phyloP scores from a whole-genome alignment of 306 rosid genomes.

The Pterocarpus santalinus region DNA sequence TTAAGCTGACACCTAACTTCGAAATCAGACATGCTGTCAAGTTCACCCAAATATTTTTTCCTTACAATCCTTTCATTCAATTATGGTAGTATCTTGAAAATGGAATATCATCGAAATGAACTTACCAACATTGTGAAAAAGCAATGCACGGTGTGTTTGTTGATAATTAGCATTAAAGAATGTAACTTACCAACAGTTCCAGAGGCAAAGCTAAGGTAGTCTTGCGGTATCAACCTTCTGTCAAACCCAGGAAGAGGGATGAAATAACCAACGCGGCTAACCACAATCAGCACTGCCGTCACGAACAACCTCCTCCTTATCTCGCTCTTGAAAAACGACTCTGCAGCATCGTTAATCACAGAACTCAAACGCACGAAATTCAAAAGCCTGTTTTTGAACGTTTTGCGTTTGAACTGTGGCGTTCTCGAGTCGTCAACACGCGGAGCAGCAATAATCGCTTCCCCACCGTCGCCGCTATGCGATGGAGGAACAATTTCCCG shows the following conservation, averaged over 20 bases:
- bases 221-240: constrained; percentile 93
- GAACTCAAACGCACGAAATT: constrained; percentile 81
- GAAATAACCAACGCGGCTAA: constrained; percentile 95
- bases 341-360: constrained; percentile 81
- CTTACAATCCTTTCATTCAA: neutral
- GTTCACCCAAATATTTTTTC: constrained; percentile 2
- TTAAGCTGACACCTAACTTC: constrained; percentile 21
- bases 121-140: neutral
- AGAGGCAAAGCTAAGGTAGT: constrained; percentile 88
- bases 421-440: neutral
- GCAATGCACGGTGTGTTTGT: neutral
- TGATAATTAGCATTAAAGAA: neutral
- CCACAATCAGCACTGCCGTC: constrained; percentile 79
- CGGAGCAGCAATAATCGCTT: constrained; percentile 38
- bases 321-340: constrained; percentile 93
- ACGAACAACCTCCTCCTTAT: constrained; percentile 89
- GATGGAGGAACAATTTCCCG: constrained; percentile 49
- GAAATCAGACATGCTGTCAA: neutral
- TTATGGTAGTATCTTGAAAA: neutral
- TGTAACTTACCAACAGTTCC: constrained; percentile 84
- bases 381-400: constrained; percentile 74
- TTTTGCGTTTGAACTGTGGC: constrained; percentile 45
- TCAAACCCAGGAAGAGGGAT: constrained; percentile 98
- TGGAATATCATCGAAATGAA: neutral
- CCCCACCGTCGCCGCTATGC: constrained; percentile 36